Conservation (phyloP, 2,329 filamentous ascomycete species). For the Fonsecaea monophora region DNA sequence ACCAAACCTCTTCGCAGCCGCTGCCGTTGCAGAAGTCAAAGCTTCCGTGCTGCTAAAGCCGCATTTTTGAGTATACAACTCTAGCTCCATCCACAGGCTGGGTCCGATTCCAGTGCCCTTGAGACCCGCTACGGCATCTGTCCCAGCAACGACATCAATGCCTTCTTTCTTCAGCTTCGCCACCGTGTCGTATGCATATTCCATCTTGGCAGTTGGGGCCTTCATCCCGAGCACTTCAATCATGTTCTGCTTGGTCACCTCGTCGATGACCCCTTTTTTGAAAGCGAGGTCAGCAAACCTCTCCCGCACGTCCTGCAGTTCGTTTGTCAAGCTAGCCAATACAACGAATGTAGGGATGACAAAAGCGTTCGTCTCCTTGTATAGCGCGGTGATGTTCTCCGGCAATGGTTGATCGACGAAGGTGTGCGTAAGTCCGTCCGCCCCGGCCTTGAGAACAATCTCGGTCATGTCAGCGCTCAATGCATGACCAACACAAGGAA, state of each 20-base stretch:
- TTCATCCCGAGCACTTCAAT: conserved; percentile 40
- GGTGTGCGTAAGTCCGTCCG: conserved; percentile 40
- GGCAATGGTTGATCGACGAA: conserved; percentile 41
- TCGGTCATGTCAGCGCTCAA: conserved; percentile 38
- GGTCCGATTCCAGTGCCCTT: conserved; percentile 38
- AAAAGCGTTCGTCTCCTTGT: conserved; percentile 39
- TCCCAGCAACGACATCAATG: conserved; percentile 45
- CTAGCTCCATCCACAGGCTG: conserved; percentile 43
- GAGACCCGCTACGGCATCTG: conserved; percentile 41
- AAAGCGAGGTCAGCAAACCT: conserved; percentile 37
- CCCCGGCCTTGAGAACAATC: conserved; percentile 38
- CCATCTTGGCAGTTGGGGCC: conserved; percentile 34
- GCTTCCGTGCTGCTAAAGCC: conserved; percentile 42
- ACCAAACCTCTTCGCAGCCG: conserved; percentile 40
- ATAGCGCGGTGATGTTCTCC: conserved; percentile 33
- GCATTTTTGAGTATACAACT: conserved; percentile 41
- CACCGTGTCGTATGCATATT: conserved; percentile 37
- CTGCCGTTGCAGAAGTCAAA: conserved; percentile 41
- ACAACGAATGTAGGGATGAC: conserved; percentile 39
- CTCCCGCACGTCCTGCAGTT: conserved; percentile 35
- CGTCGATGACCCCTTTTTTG: conserved; percentile 39
- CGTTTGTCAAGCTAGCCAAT: conserved; percentile 35
- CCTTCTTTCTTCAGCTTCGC: conserved; percentile 39
- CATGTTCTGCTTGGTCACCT: conserved; percentile 41
- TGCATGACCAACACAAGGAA: conserved; percentile 37